Evolutionary conservation across 2,329 filamentous ascomycete species (phyloP).

Genomic region (Fusarium albidum): DNA sequence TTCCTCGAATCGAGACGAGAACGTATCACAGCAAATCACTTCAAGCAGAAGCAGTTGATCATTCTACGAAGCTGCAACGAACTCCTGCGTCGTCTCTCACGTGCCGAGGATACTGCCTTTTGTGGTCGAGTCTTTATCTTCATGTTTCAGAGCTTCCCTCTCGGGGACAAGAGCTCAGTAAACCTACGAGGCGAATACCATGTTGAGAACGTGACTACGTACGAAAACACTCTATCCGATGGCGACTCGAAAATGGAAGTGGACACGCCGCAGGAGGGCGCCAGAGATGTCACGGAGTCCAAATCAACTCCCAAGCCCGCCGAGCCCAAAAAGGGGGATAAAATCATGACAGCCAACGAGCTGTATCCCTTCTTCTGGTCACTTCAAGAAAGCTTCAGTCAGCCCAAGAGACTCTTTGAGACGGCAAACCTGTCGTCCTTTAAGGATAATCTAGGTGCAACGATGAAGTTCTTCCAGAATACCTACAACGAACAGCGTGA

Average conservation of each 20-base stretch:
- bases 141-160: conserved; percentile 95
- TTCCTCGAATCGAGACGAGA: conserved; percentile 94
- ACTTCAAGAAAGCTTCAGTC: conserved; percentile 89
- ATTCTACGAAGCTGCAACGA: conserved; percentile 97
- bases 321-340: conserved; percentile 55
- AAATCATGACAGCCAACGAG: conserved; percentile 69
- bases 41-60: conserved; percentile 84
- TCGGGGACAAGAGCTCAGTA: conserved; percentile 96
- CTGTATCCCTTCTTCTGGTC: conserved; percentile 96
- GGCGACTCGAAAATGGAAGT: conserved; percentile 66
- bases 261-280: conserved; percentile 58
- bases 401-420: conserved; percentile 85
- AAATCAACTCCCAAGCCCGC: conserved; percentile 51
- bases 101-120: conserved; percentile 96
- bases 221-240: conserved; percentile 59
- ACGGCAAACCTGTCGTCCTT: conserved; percentile 78
- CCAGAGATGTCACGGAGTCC: conserved; percentile 43
- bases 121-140: conserved; percentile 98
- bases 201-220: conserved; percentile 90
- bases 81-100: conserved; percentile 88
- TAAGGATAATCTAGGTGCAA: conserved; percentile 76
- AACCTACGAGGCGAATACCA: conserved; percentile 97
- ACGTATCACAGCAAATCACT: conserved; percentile 81
- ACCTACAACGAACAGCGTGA: conserved; percentile 53
- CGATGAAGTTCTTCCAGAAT: conserved; percentile 62